Percentiles rank a stretch among this genome's conserved stretches.
phyloP scores from a whole-genome alignment of 2,329 filamentous ascomycete species.

The Nemania sp. region DNA sequence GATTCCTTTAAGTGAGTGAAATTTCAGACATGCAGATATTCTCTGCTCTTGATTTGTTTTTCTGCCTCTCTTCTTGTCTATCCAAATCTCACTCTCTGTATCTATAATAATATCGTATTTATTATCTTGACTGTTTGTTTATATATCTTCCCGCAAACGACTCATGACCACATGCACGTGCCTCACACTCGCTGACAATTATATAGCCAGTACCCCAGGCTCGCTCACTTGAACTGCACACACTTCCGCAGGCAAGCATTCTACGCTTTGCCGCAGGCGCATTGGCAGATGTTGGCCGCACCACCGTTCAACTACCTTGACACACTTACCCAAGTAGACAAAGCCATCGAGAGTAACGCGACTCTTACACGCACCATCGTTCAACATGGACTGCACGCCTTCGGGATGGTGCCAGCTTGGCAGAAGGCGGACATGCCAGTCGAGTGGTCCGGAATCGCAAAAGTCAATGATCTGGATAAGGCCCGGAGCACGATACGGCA shows the following conservation, averaged over 20 bases:
- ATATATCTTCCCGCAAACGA: not conserved
- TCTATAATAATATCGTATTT: too few species aligned
- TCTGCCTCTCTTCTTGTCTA: not conserved
- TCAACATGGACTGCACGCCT: conserved; percentile 67
- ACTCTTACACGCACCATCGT: conserved; percentile 80
- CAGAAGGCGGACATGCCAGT: conserved; percentile 54
- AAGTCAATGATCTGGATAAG: conserved; percentile 79
- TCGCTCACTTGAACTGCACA: conserved; percentile 86
- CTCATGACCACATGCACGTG: not conserved
- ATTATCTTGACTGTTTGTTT: not conserved
- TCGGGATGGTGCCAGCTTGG: conserved; percentile 51
- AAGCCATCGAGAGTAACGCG: conserved; percentile 87
- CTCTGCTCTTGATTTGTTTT: not conserved
- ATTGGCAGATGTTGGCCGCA: conserved; percentile 80
- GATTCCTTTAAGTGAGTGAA: conserved; percentile 83
- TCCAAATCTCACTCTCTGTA: not conserved
- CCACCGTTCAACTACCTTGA: conserved; percentile 83
- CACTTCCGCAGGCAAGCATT: conserved; percentile 90
- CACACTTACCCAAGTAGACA: conserved; percentile 76
- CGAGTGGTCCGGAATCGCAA: conserved; percentile 73
- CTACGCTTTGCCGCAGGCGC: conserved; percentile 81
- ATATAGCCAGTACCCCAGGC: conserved; percentile 77
- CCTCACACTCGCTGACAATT: conserved; percentile 2
- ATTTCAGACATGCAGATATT: not conserved
- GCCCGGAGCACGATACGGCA: conserved; percentile 90